phyloP scores from a whole-genome alignment of 2,329 filamentous ascomycete genomes.

The Fusarium abutilonis region DNA sequence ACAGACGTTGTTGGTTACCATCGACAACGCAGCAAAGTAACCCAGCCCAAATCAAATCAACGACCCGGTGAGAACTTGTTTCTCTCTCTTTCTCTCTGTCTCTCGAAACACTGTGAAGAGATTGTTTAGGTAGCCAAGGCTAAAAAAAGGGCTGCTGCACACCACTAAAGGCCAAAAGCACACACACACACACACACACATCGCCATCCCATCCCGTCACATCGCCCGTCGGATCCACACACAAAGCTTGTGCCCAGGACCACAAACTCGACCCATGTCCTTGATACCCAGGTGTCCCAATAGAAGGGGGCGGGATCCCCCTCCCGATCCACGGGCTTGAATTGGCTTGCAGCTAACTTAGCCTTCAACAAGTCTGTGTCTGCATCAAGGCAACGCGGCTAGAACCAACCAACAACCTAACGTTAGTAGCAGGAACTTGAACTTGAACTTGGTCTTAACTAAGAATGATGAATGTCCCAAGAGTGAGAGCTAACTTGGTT shows the following conservation, averaged over 20 bases:
- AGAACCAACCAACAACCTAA: slow-evolving; percentile 2
- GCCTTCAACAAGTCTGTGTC: background rate
- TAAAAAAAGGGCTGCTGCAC: slow-evolving; percentile 38
- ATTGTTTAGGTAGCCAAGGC: slow-evolving; percentile 1
- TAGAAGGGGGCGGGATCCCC: slow-evolving; percentile 19
- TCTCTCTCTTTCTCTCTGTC: no score
- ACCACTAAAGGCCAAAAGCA: slow-evolving; percentile 1
- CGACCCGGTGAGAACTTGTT: slow-evolving; percentile 30
- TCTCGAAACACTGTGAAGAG: no score
- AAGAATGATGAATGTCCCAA: slow-evolving; percentile 7
- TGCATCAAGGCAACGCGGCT: slow-evolving; percentile 12
- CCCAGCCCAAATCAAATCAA: slow-evolving; percentile 21
- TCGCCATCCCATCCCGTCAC: slow-evolving; percentile 31
- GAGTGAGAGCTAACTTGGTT: slow-evolving; percentile 11
- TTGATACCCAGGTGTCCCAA: slow-evolving; percentile 20
- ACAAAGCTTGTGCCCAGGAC: slow-evolving; percentile 37
- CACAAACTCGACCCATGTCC: slow-evolving; percentile 11
- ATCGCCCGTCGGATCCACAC: slow-evolving; percentile 33
- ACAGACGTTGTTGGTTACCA: slow-evolving; percentile 19
- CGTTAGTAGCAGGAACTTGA: no score
- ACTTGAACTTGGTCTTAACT: slow-evolving; percentile 6
- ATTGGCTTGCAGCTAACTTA: slow-evolving; percentile 23
- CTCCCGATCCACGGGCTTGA: background rate
- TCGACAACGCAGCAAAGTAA: slow-evolving; percentile 32
- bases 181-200: slow-evolving; percentile 8